Base-by-base conservation (phyloP, 2,329 filamentous ascomycete species). In the Akanthomyces uredinophilus region DNA sequence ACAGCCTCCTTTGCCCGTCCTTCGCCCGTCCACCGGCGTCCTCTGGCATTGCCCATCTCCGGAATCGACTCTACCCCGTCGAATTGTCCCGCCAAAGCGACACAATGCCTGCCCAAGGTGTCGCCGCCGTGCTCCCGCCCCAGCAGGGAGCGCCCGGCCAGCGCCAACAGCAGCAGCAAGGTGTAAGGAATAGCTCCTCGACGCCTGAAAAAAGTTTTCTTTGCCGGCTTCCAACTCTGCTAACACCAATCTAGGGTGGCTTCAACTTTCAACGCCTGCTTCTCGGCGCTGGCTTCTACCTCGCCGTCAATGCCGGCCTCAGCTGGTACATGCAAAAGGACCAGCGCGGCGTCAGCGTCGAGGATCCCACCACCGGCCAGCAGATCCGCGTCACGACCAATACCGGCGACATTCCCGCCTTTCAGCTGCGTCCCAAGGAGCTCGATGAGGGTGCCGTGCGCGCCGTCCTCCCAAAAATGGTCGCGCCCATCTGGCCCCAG, bases 401-500 rank as follows among this genome's bases (percentile, higher is more conserved):
- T 68, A 79, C 78, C 35, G 82, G 77, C 56, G 77, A 77, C 22
- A 86, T 91, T 60, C 87, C 88, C 32, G 76, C 86, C 20, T 92
- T 87, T 71, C 78, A 81, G 60, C 79, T 87, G 64, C 84, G 89
- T 57, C 87, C 89, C n/a, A 74, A 79, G 64, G 72, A 75, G 63
- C 77, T 87, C 70, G 73, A 87, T 75, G 80, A 85, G 64, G 85
- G 84, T 67, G 87, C 87, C 24, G 76, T 81, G 56, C 88, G 87
- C 72, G 89, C 82, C 68, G 74, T 76, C 1, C 76, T 91, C 20
- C 92, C 92, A 1, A 82, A 87, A 66, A 83, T 82, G 62, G 81
- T 97, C 64, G 90, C 90, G 43, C 93, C 95, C 24, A 92, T 98
- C 70, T 99, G 95, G 95, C 87, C 91, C 2, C 78, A 83, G 53